Percentiles rank a stretch among this genome's conserved stretches.
These are phyloP conservation scores for Neonectria hederae DNA, from an alignment of 2,329 filamentous ascomycete species.

Conservation along the genomic window DNA sequence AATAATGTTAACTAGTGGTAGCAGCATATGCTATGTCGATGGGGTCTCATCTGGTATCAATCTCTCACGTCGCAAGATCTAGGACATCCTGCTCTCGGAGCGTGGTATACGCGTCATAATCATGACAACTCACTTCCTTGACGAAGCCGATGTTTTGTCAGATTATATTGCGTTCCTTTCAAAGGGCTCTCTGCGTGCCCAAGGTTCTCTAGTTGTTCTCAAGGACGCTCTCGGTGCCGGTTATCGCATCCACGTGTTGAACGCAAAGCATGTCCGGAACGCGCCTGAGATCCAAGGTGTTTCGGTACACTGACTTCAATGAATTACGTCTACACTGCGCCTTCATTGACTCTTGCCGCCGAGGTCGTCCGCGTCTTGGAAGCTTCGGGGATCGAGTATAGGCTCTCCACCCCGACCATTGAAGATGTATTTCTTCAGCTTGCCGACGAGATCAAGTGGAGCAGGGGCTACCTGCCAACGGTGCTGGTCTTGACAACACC, in stretches of 20 bases:
- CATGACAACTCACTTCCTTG: constrained; percentile 91
- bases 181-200: constrained; percentile 81
- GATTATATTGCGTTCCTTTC: constrained; percentile 91
- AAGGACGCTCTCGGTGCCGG: constrained; percentile 85
- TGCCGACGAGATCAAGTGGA: constrained; percentile 74
- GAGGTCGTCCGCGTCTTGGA: constrained; percentile 77
- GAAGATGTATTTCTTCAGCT: constrained; percentile 92
- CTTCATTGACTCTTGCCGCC: constrained; percentile 76
- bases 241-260: constrained; percentile 69
- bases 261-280: constrained; percentile 49
- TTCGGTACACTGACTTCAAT: constrained; percentile 66
- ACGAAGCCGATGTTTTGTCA: constrained; percentile 89
- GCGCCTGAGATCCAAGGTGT: constrained; percentile 68
- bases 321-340: constrained; percentile 76
- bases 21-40: constrained; percentile 87
- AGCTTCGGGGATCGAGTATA: constrained; percentile 76
- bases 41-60: constrained; percentile 92
- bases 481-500: no score
- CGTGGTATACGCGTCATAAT: constrained; percentile 84
- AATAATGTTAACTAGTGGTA: constrained; percentile 96
- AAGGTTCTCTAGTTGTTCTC: constrained; percentile 85
- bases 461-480: no score
- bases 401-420: constrained; percentile 87
- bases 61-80: constrained; percentile 88
- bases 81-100: constrained; percentile 91